Base-by-base conservation (phyloP, 1,284 basidiomycete species). In the Ceratobasidium sp. region DNA sequence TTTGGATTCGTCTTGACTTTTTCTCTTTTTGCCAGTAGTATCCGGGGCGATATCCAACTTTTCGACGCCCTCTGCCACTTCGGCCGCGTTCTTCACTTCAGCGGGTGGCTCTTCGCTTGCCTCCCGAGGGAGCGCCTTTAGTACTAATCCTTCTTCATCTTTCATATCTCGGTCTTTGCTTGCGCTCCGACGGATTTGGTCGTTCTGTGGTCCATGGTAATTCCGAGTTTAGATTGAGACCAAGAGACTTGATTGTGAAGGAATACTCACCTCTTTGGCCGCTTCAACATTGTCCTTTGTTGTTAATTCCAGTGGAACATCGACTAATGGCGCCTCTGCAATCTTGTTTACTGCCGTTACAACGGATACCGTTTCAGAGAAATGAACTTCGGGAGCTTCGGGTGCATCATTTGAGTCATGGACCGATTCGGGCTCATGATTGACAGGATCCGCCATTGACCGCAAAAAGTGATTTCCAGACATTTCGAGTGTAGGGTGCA, bases 121-220 rank as follows among this genome's bases (percentile, higher is more conserved):
- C 32, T 31, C 62, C 4, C 62, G 62, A 10, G 49, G 62, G 3
- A 43, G 15, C 3, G 62, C 49, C 50, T 54, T 65, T 13, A 65
- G 27, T 27, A 42, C 49, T n/a, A 65, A 40, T 3, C 49, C 62
- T 27, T 65, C 62, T 17, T 65, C 62, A n/a, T 65, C 62, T 35
- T 53, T 65, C 62, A 65, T 65, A 25, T 65, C 62, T 31, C 62
- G 62, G 20, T 65, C 62, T 32, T 50, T 65, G 27, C 62, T 65
- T 12, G 62, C 62, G 35, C 62, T 65, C 4, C 62, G 62, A 10
- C 62, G 49, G 25, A 65, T n/a, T 54, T 54, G 49, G 31, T 65
- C 49, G 22, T 65, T 65, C 62, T 65, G 20, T n/a, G 13, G 17
- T 6, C 35, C 17, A 34, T 10, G 35, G 17, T 25, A 47, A 22